These are phyloP conservation scores for Russula sp. DNA, from an alignment of 768 basidiomycete species.

Conservation along the genomic window DNA sequence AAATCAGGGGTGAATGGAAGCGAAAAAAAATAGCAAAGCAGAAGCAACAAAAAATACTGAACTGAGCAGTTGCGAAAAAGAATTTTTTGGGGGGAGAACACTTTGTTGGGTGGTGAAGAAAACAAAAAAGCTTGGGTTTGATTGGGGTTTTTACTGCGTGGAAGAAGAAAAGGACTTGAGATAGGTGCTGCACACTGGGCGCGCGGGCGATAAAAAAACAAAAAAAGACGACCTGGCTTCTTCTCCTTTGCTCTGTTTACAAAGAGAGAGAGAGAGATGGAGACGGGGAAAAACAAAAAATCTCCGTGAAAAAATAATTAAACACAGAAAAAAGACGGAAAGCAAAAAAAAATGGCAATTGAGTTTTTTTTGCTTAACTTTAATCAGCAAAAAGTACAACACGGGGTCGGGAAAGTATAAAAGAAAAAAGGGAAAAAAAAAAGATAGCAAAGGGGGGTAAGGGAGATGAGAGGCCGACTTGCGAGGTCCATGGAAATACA, in stretches of 20 bases:
- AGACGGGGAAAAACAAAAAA: too few species aligned
- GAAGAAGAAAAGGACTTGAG: neutral
- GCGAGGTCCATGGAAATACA: slow-evolving; percentile 4
- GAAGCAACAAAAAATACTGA: too few species aligned
- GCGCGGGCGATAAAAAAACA: too few species aligned
- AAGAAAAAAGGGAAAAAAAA: neutral
- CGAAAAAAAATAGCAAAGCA: too few species aligned
- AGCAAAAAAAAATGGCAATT: neutral
- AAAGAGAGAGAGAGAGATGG: neutral
- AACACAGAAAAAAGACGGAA: neutral
- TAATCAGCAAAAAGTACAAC: slow-evolving; percentile 13
- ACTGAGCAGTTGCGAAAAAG: too few species aligned
- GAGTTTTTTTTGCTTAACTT: neutral
- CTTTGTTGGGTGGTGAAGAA: too few species aligned
- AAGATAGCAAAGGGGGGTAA: neutral
- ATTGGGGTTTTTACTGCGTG: too few species aligned
- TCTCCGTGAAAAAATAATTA: slow-evolving; percentile 1
- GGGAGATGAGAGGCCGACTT: neutral
- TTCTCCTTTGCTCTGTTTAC: slow-evolving; percentile 1
- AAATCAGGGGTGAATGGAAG: too few species aligned
- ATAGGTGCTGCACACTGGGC: neutral
- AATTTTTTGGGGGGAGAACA: too few species aligned
- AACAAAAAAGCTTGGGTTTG: neutral
- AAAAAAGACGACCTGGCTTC: neutral
- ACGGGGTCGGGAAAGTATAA: neutral